phyloP scores from a whole-genome alignment of 306 rosid species.

The Abrus pulchellus region DNA sequence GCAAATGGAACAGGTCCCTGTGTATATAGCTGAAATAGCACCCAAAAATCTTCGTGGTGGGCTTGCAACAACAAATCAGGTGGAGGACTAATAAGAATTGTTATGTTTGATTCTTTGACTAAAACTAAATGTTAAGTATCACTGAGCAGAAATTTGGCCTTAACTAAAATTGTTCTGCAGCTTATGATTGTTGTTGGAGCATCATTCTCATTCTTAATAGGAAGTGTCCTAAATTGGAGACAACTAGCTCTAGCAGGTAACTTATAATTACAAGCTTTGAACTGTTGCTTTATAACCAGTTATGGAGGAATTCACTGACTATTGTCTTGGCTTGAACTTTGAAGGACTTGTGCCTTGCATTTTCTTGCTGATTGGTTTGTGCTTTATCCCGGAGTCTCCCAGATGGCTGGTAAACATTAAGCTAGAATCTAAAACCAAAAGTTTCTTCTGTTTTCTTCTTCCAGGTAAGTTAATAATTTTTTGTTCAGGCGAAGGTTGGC shows the following conservation, averaged over 20 bases:
- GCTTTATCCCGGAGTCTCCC: constrained; percentile 86
- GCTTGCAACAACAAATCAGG: constrained; percentile 77
- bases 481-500: constrained; percentile 76
- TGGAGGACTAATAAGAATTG: constrained; percentile 37
- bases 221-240: constrained; percentile 71
- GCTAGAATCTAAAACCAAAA: constrained; percentile 9
- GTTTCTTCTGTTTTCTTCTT: background rate
- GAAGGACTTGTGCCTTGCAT: constrained; percentile 77
- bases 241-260: constrained; percentile 66
- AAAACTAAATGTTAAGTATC: background rate
- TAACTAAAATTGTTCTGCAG: constrained; percentile 53
- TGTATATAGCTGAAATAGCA: constrained; percentile 78
- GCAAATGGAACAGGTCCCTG: constrained; percentile 65
- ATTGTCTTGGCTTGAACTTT: constrained; percentile 42
- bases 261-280: constrained; percentile 29
- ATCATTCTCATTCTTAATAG: constrained; percentile 68
- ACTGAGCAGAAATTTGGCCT: constrained; percentile 18
- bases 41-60: constrained; percentile 80
- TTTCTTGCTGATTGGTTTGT: constrained; percentile 69
- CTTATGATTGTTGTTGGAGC: constrained; percentile 79
- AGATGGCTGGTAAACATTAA: constrained; percentile 78
- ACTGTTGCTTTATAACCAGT: background rate
- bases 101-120: background rate
- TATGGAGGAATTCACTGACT: constrained; percentile 5
- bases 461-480: background rate